Base-by-base conservation (phyloP, 148 eudicot genomes). In the Camellia sinensis region DNA sequence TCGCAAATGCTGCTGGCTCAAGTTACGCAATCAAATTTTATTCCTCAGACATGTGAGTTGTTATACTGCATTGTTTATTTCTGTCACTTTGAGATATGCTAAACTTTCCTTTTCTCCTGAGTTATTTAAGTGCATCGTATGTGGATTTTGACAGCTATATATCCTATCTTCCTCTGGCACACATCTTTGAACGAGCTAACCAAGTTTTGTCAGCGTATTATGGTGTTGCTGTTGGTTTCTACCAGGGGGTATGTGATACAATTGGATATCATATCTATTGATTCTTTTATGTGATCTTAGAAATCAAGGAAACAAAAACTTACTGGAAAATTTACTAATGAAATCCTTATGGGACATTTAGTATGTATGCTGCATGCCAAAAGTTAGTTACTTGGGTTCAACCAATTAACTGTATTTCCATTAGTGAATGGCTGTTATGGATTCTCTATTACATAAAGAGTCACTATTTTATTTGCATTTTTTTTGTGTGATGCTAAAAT, bases 151-250 rank as follows among this genome's bases (percentile, higher is more conserved):
- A 43, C 91, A 95, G 98, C 69, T 95, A 93, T 83, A 90, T 93
- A 86, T 95, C 98, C 12, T 95, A 95, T 81, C 98, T 95, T 86
- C 98, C 98, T 62, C 85, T 95, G 92, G 98, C 98, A 48, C 98
- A 95, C 89, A 95, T 95, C 79, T 95, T 89, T 83, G 98, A 95
- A 83, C 90, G 98, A 81, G 97, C 92, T 14, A 92, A 91, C 83
- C 98, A 95, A 78, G 88, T 95, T 63, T 57, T 87, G 83, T 73
- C 81, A 10, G 84, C 68, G 71, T 88, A 93, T 82, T 86, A 68
- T 75, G 98, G 98, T 46, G 87, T 73, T 88, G 98, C 98, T 86
- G 82, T 91, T 85, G 98, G 98, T 79, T 95, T 95, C 86, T 95
- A 95, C 88, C 97, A 93, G 87, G 98, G 97, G 98, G 98, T 93